Evolutionary conservation across 306 rosid genomes (phyloP), one percentile per base, ranked within the genome.

Genomic region (Begonia fuchsioides): DNA sequence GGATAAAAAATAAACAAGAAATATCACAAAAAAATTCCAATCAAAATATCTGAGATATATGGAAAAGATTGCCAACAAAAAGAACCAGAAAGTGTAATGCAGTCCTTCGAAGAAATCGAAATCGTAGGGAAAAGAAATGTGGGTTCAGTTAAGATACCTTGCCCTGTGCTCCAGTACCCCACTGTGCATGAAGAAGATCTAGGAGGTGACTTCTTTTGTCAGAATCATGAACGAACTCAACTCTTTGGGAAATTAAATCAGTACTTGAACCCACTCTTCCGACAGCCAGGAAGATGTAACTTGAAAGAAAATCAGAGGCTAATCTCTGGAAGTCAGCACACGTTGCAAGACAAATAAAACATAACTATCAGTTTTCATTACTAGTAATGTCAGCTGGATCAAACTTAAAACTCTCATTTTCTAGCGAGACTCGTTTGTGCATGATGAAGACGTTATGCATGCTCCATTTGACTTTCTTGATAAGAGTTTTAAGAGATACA

Each of bases 201-300:
- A 87, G 80, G 35, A 88, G 92, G 66, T 83, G 94, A 72, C 96
- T 88, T 68, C 96, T 78, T 66, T 88, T 88, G 63, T 88, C 94
- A 65, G 86, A 67, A 49, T 88, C 96, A 0, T 71, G 93, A 67
- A 88, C 96, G 46, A 67, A 78, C 62, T 88, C 96, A 60, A 88
- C 96, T 74, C 96, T 74, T 72, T 88, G 96, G 55, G 79, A 76
- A 61, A 88, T 88, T 53, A 88, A 71, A 72, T 88, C 96, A 47
- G 96, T 88, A 55, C 93, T 88, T 54, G 96, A 88, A 45, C 96
- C 96, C 49, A 88, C 96, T 69, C 96, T 88, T 76, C 94, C 94
- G 60, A 88, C 96, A 53, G 96, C 86, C 66, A 88, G 73, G 68
- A 88, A 88, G 56, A 88, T 76, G 54, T 88, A 87, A 45, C 47